Base-by-base conservation (phyloP, 2,329 filamentous ascomycete species). In the Colletotrichum musae region DNA sequence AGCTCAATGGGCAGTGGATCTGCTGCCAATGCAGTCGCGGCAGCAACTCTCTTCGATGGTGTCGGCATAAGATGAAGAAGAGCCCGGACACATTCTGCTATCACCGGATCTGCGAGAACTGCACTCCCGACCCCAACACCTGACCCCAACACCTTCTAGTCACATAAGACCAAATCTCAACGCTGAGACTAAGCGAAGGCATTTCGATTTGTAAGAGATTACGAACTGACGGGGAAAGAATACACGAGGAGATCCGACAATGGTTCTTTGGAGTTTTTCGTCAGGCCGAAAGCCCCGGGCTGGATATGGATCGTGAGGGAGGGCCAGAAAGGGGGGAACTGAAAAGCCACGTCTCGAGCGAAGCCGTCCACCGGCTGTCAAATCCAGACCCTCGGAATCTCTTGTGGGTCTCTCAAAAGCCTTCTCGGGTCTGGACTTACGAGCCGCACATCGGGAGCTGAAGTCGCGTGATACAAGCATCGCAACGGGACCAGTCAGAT, bases 21-120 rank as follows among this genome's bases (percentile, higher is more conserved):
- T 88, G 86, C 73, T 88, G 86, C 74, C 79, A 77, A 66, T 88
- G 86, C 72, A 74, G 76, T 4, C 79, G 84, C 6, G 83, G 83
- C 6, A 82, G 79, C 5, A 88, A 88, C 68, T 76, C 78, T 5
- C 81, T 81, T 56, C 77, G 79, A 24, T 84, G 79, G 78, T 88
- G 86, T 72, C 76, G 80, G 41, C 83, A 85, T 69, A 81, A 77
- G 61, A 82, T 83, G 80, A 79, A 77, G 61, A 80, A 79, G 13
- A 82, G 83, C 69, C 83, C 85, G 10, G 82, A 87, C 70, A 84
- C 83, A 1, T 83, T 87, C 52, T 88, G 86, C 75, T 86, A 86
- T 70, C 86, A 88, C 68, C 76, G 77, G n/a, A 81, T 86, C 58
- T 88, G 86, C 73, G 75, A 78, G 47, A 73, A 72, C 4, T 88